A percentile compares a stretch with the other conserved stretches of the same genome.
Conservation (phyloP, 768 basidiomycete species). For the Auriscalpium microsporum region DNA sequence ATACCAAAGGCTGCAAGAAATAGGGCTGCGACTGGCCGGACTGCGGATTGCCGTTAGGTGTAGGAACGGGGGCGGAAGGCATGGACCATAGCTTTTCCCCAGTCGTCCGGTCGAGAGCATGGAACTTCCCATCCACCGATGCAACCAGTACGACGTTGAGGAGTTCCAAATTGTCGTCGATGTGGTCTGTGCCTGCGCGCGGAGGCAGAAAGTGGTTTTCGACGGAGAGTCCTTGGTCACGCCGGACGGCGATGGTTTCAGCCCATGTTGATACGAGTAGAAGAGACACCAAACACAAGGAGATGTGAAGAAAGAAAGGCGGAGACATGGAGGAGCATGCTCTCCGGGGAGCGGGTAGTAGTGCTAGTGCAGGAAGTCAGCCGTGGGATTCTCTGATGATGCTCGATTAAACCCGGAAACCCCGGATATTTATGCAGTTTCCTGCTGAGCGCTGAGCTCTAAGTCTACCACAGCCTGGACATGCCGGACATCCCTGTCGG, state of each 20-base stretch:
- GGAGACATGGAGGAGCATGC: conserved; percentile 14
- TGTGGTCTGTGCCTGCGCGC: conserved; percentile 1
- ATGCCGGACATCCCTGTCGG: conserved; percentile 63
- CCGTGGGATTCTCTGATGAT: too few relatives aligned
- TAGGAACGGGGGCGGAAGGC: conserved; percentile 45
- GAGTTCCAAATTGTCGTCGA: conserved; percentile 45
- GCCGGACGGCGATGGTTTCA: conserved; percentile 18
- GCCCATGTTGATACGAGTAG: conserved; percentile 14
- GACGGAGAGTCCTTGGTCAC: conserved; percentile 13
- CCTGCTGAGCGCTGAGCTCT: too few relatives aligned
- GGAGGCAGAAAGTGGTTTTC: conserved; percentile 12
- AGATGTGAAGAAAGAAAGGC: conserved; percentile 4
- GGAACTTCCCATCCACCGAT: conserved; percentile 90
- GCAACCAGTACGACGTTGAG: conserved; percentile 83
- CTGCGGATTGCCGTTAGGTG: conserved; percentile 20
- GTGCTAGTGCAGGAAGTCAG: not conserved
- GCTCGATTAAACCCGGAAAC: too few relatives aligned
- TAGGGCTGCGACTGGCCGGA: conserved; percentile 27
- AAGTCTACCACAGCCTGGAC: too few relatives aligned
- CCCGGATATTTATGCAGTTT: too few relatives aligned
- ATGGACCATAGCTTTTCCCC: conserved; percentile 86
- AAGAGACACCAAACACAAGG: conserved; percentile 11
- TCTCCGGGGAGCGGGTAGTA: not conserved
- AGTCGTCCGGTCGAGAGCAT: conserved; percentile 83
- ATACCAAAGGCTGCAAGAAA: conserved; percentile 65